Evolutionary conservation across 225 moss, liverwort and hornwort genomes (phyloP), one percentile per base, ranked within the genome.

Genomic region (Physcomitrellopsis africana): DNA sequence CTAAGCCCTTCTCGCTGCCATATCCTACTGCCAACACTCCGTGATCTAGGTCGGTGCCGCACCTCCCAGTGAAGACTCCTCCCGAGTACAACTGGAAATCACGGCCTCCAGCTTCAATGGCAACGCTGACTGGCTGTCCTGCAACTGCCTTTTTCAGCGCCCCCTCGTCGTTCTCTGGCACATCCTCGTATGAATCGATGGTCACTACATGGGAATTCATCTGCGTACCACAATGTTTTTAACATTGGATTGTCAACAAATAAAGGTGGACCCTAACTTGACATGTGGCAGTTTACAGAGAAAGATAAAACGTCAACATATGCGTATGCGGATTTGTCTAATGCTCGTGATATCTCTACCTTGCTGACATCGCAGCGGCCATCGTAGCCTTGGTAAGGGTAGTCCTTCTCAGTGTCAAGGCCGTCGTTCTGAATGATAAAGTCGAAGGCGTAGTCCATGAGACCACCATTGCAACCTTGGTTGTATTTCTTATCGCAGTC

Each of bases 401-500:
- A 89, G 49, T 89, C 89, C 43, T 60, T 67, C 0, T 89, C 89
- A 1, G 89, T 44, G 45, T 89, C 89, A 59, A 89, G 76, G n/a
- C 89, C 89, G 32, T 86, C 89, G 46, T 89, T 89, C 41, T 59
- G 68, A 0, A 89, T 74, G 14, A 89, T 82, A 69, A 89, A 89
- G 8, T 77, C 68, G 60, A 89, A 89, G 0, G 89, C 89, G 24
- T 89, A 89, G 68, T 89, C 89, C 89, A 89, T 89, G 42, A 89
- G 65, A n/a, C 89, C 89, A 27, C 89, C 89, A 60, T 89, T 82
- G 51, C 89, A 89, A 46, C 89, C 89, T 75, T 86, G 84, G 68
- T 89, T 84, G 78, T 84, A 89, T 51, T 65, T 72, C 13, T 77
- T 80, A 67, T 89, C 89, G 11, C 89, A 89, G 69, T 89, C 89